phyloP scores from a whole-genome alignment of 306 rosid genomes.

The Rubus parviflorus region DNA sequence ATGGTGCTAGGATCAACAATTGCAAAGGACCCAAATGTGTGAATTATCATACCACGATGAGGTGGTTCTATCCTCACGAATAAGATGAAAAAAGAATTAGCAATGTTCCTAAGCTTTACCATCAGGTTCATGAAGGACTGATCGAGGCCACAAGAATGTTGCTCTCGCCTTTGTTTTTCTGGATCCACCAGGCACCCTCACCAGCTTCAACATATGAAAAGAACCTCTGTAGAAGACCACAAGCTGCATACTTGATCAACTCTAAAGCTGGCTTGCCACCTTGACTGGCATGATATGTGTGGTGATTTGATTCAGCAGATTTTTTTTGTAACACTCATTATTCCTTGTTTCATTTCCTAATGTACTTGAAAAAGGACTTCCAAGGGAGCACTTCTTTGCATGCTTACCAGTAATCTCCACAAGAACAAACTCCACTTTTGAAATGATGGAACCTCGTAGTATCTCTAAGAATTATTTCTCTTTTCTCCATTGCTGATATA shows the following conservation, averaged over 20 bases:
- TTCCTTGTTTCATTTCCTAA: not conserved
- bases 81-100: not conserved
- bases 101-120: not conserved
- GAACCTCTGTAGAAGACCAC: not conserved
- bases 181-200: not conserved
- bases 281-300: not conserved
- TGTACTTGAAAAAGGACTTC: not conserved
- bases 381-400: not conserved
- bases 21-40: not conserved
- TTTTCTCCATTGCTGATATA: constrained; percentile 70
- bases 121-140: not conserved
- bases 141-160: not conserved
- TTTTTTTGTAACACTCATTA: not conserved
- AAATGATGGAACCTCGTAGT: constrained; percentile 88
- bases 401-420: constrained; percentile 77
- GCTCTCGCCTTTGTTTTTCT: not conserved
- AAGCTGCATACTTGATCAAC: not conserved
- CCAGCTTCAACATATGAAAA: not conserved
- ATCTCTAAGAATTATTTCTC: constrained; percentile 83
- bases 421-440: constrained; percentile 73
- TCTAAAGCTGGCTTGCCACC: not conserved
- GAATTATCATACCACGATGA: not conserved
- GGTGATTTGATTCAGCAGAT: not conserved
- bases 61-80: not conserved
- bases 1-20: not conserved